Evolutionary conservation across 345 rosid species (phyloP).

Genomic region (Euclidium syriacum): DNA sequence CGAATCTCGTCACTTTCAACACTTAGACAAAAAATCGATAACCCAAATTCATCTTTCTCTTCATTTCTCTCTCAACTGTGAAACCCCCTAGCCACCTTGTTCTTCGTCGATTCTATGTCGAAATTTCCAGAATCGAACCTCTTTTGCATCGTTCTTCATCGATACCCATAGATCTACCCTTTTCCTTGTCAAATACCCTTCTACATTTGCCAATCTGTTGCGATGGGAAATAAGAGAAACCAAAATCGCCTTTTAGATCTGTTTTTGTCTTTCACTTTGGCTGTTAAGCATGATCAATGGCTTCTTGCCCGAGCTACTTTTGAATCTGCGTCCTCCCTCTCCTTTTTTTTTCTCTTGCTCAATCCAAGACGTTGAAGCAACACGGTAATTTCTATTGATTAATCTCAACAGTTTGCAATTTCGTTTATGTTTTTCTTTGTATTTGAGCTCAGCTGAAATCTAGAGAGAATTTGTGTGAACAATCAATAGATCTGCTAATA

Average conservation of each 20-base stretch:
- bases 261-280: neutral
- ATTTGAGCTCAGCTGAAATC: slow-evolving; percentile 8
- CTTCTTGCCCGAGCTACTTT: slow-evolving; percentile 25
- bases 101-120: too few species aligned
- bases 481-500: slow-evolving; percentile 21
- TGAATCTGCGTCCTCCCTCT: slow-evolving; percentile 23
- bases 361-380: slow-evolving; percentile 31
- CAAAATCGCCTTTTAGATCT: slow-evolving; percentile 21
- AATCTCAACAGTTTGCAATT: neutral
- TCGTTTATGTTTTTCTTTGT: neutral
- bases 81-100: too few species aligned
- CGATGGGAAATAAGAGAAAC: too few species aligned
- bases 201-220: too few species aligned
- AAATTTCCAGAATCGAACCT: too few species aligned
- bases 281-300: slow-evolving; percentile 18
- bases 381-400: slow-evolving; percentile 22
- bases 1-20: too few species aligned
- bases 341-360: slow-evolving; percentile 6
- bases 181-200: too few species aligned
- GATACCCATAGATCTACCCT: too few species aligned
- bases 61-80: too few species aligned
- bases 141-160: too few species aligned
- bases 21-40: too few species aligned
- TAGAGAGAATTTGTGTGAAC: neutral
- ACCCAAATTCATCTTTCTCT: too few species aligned